Evolutionary conservation across 768 basidiomycete species (phyloP).

Genomic region (Psilocybe azurescens): DNA sequence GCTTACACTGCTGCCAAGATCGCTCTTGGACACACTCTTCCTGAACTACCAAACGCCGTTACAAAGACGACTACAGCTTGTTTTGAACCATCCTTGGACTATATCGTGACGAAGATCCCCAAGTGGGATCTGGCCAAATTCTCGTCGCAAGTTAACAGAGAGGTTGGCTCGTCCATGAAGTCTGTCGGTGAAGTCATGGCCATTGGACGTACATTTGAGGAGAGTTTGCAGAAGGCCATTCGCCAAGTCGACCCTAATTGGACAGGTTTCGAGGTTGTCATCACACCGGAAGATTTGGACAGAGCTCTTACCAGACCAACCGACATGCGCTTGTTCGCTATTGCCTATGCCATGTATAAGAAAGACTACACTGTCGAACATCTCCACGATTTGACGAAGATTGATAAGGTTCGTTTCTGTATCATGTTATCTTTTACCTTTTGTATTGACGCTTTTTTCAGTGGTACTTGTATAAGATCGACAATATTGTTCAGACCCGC

Average conservation of each 20-base stretch:
- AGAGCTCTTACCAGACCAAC: slow-evolving; percentile 82
- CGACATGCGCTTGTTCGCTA: slow-evolving; percentile 95
- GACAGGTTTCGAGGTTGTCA: slow-evolving; percentile 96
- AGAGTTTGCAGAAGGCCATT: slow-evolving; percentile 97
- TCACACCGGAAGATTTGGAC: slow-evolving; percentile 86
- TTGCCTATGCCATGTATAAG: slow-evolving; percentile 98
- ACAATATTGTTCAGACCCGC: slow-evolving; percentile 95
- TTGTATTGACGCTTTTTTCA: slow-evolving; percentile 30
- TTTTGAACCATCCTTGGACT: slow-evolving; percentile 98
- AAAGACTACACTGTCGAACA: slow-evolving; percentile 89
- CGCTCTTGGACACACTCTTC: slow-evolving; percentile 95
- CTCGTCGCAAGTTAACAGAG: slow-evolving; percentile 89
- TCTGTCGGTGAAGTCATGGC: slow-evolving; percentile 99
- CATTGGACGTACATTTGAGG: slow-evolving; percentile 98
- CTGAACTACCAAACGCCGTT: slow-evolving; percentile 97
- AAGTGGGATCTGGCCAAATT: slow-evolving; percentile 99
- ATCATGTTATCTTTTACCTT: background rate
- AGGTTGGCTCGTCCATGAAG: slow-evolving; percentile 98
- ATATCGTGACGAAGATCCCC: slow-evolving; percentile 99
- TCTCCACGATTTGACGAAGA: slow-evolving; percentile 94
- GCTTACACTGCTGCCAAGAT: slow-evolving; percentile 99
- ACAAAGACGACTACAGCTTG: slow-evolving; percentile 99
- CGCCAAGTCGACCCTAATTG: slow-evolving; percentile 97
- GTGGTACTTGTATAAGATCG: slow-evolving; percentile 99
- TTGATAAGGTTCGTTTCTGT: slow-evolving; percentile 76